Conservation (phyloP, 441 rosid species). For the Pelargonium fulgidum region DNA sequence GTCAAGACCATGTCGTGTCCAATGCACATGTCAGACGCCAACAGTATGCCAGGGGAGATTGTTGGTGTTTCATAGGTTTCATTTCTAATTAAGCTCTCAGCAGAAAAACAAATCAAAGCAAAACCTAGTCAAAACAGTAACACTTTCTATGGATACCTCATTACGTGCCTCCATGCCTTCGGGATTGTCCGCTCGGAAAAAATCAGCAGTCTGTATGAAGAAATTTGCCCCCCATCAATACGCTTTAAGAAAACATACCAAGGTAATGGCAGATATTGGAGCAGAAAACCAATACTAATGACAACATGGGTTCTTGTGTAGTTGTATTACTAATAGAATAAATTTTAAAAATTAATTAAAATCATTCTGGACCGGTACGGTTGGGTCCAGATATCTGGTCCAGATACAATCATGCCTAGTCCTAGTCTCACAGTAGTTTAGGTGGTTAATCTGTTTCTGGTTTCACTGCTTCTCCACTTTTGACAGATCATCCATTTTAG, state of each 20-base stretch:
- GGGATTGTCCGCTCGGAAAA: slow-evolving; percentile 93
- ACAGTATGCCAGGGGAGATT: no score
- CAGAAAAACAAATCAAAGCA: slow-evolving; percentile 6
- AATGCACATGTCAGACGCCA: no score
- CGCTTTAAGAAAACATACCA: slow-evolving; percentile 16
- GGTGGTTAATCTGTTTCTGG: no score
- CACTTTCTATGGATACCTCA: slow-evolving; percentile 43
- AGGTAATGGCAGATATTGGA: neutral
- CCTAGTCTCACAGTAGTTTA: no score
- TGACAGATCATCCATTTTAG: no score
- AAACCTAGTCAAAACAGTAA: slow-evolving; percentile 1
- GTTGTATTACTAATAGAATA: neutral
- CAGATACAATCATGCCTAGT: no score
- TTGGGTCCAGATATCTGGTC: no score
- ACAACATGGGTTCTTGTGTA: neutral
- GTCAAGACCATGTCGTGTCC: neutral
- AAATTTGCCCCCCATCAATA: slow-evolving; percentile 25
- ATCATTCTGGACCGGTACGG: no score
- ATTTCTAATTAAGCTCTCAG: neutral
- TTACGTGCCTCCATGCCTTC: slow-evolving; percentile 98
- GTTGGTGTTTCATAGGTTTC: no score
- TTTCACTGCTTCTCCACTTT: no score
- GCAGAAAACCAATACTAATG: neutral
- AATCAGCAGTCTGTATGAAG: slow-evolving; percentile 81
- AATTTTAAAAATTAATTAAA: no score